Base-by-base conservation (phyloP, 176 grass and related monocot species). In the Cenchrus purpureus region DNA sequence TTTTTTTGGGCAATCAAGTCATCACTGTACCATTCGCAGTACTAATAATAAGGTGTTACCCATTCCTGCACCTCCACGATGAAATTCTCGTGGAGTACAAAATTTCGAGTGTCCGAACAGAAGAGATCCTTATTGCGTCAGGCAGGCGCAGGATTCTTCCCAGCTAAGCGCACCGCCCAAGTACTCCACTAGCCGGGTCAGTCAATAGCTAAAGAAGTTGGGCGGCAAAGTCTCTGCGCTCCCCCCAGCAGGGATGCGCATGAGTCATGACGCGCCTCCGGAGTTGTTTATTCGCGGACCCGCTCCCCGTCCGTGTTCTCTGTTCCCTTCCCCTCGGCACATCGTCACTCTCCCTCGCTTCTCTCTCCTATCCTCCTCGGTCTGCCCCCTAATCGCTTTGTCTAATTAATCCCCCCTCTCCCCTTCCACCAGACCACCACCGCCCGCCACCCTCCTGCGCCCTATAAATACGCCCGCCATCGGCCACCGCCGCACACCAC, bases 351-450 rank as follows among this genome's bases (percentile, higher is more conserved):
- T 6, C 15, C 19, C 17, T 87, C 6, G 9, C 19, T 25, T 87
- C 79, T 83, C 67, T 79, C 79, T 86, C 86, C 62, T 79, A 77
- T 87, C 71, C 65, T 90, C 88, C 85, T 83, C 80, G 85, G 76
- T 83, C 61, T 72, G 29, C 75, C 4, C 83, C 70, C 43, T 73
- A 54, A 46, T 76, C 69, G 57, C 81, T 78, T 44, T 77, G 51
- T 65, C 66, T 40, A 15, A 12, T 56, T 69, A 58, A 69, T n/a
- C 14, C 63, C 29, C 32, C 17, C 7, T 2, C 17, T 20, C 40
- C 40, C 52, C 44, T 19, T 54, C 37, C 71, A 60, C 8, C n/a
- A 20, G 9, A 10, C 58, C 58, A 4, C n/a, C 34, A 7, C 83
- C 71, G 11, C 29, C 28, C 10, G 34, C 51, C 17, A 3, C 17